phyloP scores from a whole-genome alignment of 2,329 filamentous ascomycete species.

The Pleurostoma richardsiae region DNA sequence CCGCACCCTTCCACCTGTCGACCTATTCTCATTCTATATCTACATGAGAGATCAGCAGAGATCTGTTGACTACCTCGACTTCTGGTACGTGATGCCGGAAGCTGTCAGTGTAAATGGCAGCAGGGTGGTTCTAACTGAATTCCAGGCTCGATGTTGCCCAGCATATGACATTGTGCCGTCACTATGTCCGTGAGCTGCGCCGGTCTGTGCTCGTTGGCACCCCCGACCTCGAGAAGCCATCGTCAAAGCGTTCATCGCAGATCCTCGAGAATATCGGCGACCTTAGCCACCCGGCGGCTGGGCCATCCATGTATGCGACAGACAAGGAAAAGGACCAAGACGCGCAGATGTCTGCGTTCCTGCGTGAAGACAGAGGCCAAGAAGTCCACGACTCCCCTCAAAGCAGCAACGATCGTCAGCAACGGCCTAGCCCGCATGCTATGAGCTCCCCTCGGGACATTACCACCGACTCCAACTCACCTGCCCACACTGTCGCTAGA shows the following conservation, averaged over 20 bases:
- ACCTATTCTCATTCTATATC: slow-evolving; percentile 98
- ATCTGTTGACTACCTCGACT: slow-evolving; percentile 96
- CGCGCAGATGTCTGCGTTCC: slow-evolving; percentile 84
- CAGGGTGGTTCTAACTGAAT: slow-evolving; percentile 6
- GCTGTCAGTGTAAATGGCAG: not conserved
- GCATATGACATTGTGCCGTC: slow-evolving; percentile 94
- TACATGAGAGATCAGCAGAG: slow-evolving; percentile 99
- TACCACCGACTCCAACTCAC: slow-evolving; percentile 74
- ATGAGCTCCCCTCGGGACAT: slow-evolving; percentile 57
- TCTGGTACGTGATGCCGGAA: slow-evolving; percentile 64
- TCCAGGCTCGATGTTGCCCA: slow-evolving; percentile 96
- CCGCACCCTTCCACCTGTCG: slow-evolving; percentile 89
- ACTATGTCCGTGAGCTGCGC: slow-evolving; percentile 93
- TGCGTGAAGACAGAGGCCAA: slow-evolving; percentile 56
- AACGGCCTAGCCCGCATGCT: slow-evolving; percentile 43
- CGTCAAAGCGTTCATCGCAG: slow-evolving; percentile 79
- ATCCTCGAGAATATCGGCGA: slow-evolving; percentile 72
- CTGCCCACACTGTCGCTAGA: slow-evolving; percentile 76
- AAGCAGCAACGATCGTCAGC: slow-evolving; percentile 40
- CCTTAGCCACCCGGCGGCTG: slow-evolving; percentile 52
- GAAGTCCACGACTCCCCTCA: slow-evolving; percentile 52
- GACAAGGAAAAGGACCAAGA: slow-evolving; percentile 76
- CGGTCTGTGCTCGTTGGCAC: slow-evolving; percentile 90
- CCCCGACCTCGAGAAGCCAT: slow-evolving; percentile 76
- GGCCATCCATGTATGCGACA: slow-evolving; percentile 57